Evolutionary conservation across 2,329 filamentous ascomycete species (phyloP).

Genomic region (Cercospora sojina): DNA sequence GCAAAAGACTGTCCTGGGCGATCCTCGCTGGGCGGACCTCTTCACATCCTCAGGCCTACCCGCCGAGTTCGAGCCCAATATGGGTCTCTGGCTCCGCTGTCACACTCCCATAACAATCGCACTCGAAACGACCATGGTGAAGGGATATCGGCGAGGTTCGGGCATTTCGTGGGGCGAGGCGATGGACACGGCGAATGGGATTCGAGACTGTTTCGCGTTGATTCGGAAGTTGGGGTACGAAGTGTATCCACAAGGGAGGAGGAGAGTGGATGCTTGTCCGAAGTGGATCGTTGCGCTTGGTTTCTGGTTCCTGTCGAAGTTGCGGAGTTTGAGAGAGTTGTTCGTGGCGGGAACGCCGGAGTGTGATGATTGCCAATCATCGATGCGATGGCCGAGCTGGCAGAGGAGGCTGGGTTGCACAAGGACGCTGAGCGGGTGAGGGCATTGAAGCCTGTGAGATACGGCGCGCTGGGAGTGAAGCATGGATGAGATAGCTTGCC

Average conservation of each 20-base stretch:
- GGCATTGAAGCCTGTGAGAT: background rate
- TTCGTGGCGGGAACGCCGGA: background rate
- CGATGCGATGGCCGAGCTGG: background rate
- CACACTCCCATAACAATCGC: background rate
- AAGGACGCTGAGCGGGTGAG: background rate
- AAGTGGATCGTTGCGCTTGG: background rate
- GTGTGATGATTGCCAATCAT: slow-evolving; percentile 2
- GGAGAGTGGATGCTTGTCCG: background rate
- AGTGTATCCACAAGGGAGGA: background rate
- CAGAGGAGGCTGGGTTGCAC: background rate
- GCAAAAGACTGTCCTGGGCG: background rate
- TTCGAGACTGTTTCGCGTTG: background rate
- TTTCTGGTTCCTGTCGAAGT: background rate
- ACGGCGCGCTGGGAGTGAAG: background rate
- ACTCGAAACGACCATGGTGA: background rate
- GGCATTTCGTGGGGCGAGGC: background rate
- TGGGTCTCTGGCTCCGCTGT: background rate
- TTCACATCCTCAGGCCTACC: background rate
- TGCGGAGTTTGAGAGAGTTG: background rate
- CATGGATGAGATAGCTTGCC: background rate
- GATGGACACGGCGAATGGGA: background rate
- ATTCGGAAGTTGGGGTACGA: background rate
- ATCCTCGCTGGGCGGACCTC: background rate
- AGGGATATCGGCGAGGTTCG: background rate
- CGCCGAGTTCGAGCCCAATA: background rate